phyloP scores from a whole-genome alignment of 2,329 filamentous ascomycete genomes.

The Sporothrix inflata region DNA sequence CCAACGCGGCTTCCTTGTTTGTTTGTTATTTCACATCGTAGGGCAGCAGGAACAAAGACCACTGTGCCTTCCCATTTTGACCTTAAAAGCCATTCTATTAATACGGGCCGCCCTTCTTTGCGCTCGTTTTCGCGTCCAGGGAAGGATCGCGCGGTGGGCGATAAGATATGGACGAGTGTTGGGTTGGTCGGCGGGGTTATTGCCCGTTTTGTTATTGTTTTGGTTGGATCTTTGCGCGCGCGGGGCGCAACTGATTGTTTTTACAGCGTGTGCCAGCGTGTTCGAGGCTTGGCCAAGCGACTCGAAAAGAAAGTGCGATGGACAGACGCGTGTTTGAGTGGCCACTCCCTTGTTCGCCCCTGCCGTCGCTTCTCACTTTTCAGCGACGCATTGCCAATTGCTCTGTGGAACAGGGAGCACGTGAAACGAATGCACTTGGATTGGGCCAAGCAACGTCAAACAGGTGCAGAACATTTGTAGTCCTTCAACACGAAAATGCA shows the following conservation, averaged over 20 bases:
- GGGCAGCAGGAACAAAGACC: neutral
- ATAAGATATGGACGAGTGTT: neutral
- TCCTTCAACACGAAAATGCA: neutral
- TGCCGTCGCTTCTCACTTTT: neutral
- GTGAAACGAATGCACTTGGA: neutral
- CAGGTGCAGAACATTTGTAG: neutral
- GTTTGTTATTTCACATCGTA: neutral
- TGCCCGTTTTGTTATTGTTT: conserved; percentile 19
- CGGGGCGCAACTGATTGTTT: neutral
- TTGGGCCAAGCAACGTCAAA: neutral
- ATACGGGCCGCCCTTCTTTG: neutral
- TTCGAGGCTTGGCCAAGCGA: neutral
- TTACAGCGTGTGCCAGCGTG: neutral
- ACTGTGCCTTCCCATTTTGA: neutral
- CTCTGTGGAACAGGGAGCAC: neutral
- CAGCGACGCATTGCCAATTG: neutral
- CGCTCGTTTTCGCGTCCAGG: neutral
- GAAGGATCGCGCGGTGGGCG: neutral
- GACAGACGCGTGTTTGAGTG: neutral
- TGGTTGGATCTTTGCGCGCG: neutral
- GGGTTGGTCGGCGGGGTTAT: neutral
- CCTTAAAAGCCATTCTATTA: neutral
- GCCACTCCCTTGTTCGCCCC: neutral
- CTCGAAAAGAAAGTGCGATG: neutral
- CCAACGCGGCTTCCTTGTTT: neutral